Conservation (phyloP, 768 basidiomycete genomes). For the Mycena polygramma region DNA sequence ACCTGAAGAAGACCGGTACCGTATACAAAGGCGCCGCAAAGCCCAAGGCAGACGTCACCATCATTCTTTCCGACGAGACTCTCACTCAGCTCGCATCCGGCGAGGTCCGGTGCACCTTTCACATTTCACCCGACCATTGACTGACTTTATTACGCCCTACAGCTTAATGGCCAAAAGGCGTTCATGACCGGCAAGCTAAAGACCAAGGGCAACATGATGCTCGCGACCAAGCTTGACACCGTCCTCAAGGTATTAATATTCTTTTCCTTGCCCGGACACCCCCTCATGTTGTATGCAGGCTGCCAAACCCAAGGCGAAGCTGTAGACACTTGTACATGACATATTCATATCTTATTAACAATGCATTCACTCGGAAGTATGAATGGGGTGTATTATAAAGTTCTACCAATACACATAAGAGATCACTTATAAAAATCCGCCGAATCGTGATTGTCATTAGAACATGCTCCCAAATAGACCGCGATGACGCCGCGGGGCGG, state of each 20-base stretch:
- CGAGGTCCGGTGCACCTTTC: constrained; percentile 61
- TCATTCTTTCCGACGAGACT: constrained; percentile 83
- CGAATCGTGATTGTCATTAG: constrained; percentile 47
- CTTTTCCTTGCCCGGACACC: background rate
- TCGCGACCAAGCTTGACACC: constrained; percentile 89
- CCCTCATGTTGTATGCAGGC: constrained; percentile 41
- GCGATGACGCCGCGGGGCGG: constrained; percentile 77
- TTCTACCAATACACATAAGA: constrained; percentile 29
- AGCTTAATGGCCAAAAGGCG: constrained; percentile 94
- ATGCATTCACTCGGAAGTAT: constrained; percentile 13
- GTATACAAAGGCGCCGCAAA: constrained; percentile 81
- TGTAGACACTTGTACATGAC: constrained; percentile 44
- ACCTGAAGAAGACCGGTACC: constrained; percentile 87
- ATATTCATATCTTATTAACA: constrained; percentile 20
- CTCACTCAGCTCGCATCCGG: constrained; percentile 79
- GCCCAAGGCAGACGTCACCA: constrained; percentile 86
- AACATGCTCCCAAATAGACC: constrained; percentile 87
- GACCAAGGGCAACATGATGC: constrained; percentile 93
- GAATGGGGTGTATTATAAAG: constrained; percentile 33
- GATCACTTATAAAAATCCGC: constrained; percentile 1
- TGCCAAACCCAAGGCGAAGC: constrained; percentile 63
- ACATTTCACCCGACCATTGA: background rate
- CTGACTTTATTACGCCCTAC: constrained; percentile 8
- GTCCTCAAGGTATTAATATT: constrained; percentile 75
- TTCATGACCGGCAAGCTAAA: constrained; percentile 97